Evolutionary conservation across 129 eudicot genomes (phyloP).

Genomic region (Chrysanthemum seticuspe): DNA sequence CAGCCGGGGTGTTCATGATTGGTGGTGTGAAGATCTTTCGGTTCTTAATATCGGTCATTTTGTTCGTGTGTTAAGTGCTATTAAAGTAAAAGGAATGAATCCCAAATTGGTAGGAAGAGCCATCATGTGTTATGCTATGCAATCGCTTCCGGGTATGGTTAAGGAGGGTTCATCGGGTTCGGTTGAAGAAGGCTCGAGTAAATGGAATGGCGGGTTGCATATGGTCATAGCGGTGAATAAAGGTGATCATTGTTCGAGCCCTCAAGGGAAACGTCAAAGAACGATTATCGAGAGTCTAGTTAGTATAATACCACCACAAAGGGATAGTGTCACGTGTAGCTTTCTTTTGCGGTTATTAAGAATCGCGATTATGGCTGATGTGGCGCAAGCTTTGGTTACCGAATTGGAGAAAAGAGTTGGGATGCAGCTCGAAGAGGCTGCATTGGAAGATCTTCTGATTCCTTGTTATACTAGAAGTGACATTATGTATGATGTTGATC

Average conservation of each 20-base stretch:
- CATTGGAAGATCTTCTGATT: slow-evolving; percentile 77
- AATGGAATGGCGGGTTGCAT: slow-evolving; percentile 63
- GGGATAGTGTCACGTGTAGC: slow-evolving; percentile 79
- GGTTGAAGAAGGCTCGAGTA: slow-evolving; percentile 36
- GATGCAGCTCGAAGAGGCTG: slow-evolving; percentile 92
- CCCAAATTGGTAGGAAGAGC: slow-evolving; percentile 66
- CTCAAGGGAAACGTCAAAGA: slow-evolving; percentile 64
- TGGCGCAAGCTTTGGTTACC: slow-evolving; percentile 82
- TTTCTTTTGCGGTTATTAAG: slow-evolving; percentile 70
- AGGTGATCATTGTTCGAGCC: slow-evolving; percentile 38
- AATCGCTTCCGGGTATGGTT: slow-evolving; percentile 67
- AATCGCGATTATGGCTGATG: slow-evolving; percentile 69
- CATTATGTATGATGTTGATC: slow-evolving; percentile 71
- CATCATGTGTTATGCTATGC: slow-evolving; percentile 65
- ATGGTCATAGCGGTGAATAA: slow-evolving; percentile 55
- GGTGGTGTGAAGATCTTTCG: slow-evolving; percentile 95
- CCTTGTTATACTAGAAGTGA: slow-evolving; percentile 68
- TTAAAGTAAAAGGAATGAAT: slow-evolving; percentile 87
- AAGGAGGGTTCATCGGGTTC: slow-evolving; percentile 48
- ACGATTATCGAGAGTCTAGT: slow-evolving; percentile 82
- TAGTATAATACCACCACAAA: slow-evolving; percentile 86
- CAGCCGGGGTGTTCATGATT: slow-evolving; percentile 57
- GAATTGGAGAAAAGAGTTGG: slow-evolving; percentile 92
- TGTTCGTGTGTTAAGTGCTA: slow-evolving; percentile 81
- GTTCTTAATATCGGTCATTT: slow-evolving; percentile 80